Evolutionary conservation across 1,284 basidiomycete genomes (phyloP), one percentile per base, ranked within the genome.

Genomic region (Bondarzewia mesenterica): DNA sequence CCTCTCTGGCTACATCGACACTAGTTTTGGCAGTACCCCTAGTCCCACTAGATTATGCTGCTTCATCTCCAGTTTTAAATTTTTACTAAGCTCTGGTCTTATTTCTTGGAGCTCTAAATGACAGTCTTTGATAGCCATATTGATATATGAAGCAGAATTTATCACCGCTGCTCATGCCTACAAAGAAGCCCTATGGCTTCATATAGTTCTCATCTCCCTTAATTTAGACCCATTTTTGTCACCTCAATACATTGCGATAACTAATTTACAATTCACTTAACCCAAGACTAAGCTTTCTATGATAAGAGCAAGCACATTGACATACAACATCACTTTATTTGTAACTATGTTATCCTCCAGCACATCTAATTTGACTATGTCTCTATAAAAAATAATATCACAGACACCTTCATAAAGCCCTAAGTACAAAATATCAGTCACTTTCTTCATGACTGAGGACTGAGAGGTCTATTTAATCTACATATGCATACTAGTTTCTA

Each of bases 1-100:
- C 4, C 57, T 75, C 0, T 15, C 59, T 7, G 71, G 67, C 0
- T 77, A 61, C 53, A 61, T 64, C 1, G 73, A 78, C 53, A 63
- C 71, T 0, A 48, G 67, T 72, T 55, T 72, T 61, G 18, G 60
- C 61, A 25, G 62, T 63, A 37, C 44, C 50, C 0, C 57, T 61
- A 20, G 60, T 58, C 40, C 16, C 22, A 35, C 29, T 12, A 32
- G 29, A 14, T 20, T 32, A n/a, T 49, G 58, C 0, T 39, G 54
- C 7, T 71, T 67, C 0, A 65, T 68, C 14, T 68, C 65, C 10
- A 70, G 73, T 0, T 71, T 67, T 49, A 52, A 57, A 7, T 68
- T 68, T 52, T 55, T 52, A 6, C 39, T 65, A 12, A 54, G 56
- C 8, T 58, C 58, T 5, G 63, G 61, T 12, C 47, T 61, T 1